These are phyloP conservation scores for Mediolabrus comicus DNA, from an alignment of 108 stramenopile species.

Conservation along the genomic window DNA sequence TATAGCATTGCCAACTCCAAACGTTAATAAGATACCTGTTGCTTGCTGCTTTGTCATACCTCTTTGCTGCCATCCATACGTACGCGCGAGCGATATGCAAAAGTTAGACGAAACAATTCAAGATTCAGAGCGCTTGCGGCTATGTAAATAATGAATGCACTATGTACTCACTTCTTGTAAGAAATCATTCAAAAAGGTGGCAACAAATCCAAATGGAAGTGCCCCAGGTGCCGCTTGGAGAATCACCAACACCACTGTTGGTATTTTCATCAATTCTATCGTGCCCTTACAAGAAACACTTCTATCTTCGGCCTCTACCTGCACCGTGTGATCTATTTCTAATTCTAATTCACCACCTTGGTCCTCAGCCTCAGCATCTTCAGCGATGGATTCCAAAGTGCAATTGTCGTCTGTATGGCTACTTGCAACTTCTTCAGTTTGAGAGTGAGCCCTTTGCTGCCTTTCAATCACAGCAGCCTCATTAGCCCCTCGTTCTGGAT, in stretches of 20 bases:
- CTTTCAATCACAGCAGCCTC: slow-evolving; percentile 34
- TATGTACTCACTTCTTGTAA: slow-evolving; percentile 17
- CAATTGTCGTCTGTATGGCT: not conserved
- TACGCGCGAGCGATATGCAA: no score
- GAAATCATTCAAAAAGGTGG: slow-evolving; percentile 57
- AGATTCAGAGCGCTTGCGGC: not conserved
- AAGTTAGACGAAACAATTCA: not conserved
- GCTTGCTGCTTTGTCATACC: slow-evolving; percentile 46
- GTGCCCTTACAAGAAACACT: slow-evolving; percentile 35
- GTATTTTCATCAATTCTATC: slow-evolving; percentile 32
- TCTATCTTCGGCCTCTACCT: not conserved
- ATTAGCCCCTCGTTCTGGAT: slow-evolving; percentile 46
- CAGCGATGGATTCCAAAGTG: not conserved
- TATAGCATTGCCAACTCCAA: slow-evolving; percentile 53
- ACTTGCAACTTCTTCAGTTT: slow-evolving; percentile 2
- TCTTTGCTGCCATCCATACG: no score
- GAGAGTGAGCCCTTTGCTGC: not conserved
- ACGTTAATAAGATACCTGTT: slow-evolving; percentile 43
- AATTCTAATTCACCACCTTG: not conserved
- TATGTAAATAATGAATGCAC: not conserved
- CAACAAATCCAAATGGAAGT: slow-evolving; percentile 52
- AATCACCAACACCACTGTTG: slow-evolving; percentile 45
- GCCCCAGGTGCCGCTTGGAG: slow-evolving; percentile 54
- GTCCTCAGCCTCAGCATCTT: not conserved
- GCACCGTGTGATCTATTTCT: not conserved